Evolutionary conservation across 2,329 filamentous ascomycete genomes (phyloP), one percentile per base, ranked within the genome.

Genomic region (Fusarium torulosum): DNA sequence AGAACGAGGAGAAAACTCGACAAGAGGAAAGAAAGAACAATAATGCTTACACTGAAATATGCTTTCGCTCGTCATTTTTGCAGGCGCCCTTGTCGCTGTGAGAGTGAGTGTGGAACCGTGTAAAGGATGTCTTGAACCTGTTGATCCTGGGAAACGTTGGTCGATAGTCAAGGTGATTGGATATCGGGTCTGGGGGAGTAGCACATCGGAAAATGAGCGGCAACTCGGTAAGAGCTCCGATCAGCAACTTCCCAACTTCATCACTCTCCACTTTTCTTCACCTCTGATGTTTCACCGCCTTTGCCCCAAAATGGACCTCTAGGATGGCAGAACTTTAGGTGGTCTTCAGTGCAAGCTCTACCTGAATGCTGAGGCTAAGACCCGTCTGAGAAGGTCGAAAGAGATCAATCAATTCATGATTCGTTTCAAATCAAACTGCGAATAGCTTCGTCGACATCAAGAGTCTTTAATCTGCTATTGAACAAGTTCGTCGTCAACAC

Each of bases 51-150:
- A 73, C 45, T 74, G 65, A 54, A 56, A 63, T 29, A 56, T 47
- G 35, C 54, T 70, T 63, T 74, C 72, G 74, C 66, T 74, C 51
- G 72, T 68, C 72, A 74, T 74, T 67, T 72, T 67, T 37, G 17
- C 52, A 33, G 47, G 55, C 61, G 69, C 70, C 69, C 67, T 68
- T 73, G 68, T 72, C 61, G 59, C 59, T 62, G 58, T 67, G 23
- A 35, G 44, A 58, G 23, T 35, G 44, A 58, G 50, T 66, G 72
- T 72, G 72, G 72, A 69, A 72, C 70, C 64, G 60, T 52, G 37
- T 52, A 60, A 61, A 43, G 56, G 56, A 61, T 69, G 69, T 67
- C 64, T 72, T 58, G 9, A 66, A 72, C 61, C 65, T 72, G 55
- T 63, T 49, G 58, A 66, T 56, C 69, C 63, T 69, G 58, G 63